These are phyloP conservation scores for Blastocystis sp. DNA, from an alignment of 352 stramenopile genomes.

Conservation along the genomic window DNA sequence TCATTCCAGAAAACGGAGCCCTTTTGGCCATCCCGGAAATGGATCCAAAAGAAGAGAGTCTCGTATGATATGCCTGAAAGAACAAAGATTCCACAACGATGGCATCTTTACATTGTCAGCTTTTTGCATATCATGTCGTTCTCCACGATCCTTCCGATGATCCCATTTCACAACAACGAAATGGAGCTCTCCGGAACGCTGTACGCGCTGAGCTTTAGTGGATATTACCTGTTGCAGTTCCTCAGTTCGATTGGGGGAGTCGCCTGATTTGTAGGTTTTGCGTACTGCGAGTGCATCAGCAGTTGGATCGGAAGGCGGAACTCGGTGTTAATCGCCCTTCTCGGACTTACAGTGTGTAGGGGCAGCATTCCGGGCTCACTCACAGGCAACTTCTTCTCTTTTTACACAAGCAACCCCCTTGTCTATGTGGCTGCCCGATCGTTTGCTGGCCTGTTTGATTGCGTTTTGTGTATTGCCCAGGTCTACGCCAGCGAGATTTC, in stretches of 20 bases:
- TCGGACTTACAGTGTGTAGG: constrained; percentile 18
- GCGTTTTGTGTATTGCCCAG: not conserved
- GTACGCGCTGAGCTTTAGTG: constrained; percentile 58
- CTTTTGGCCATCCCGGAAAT: no score
- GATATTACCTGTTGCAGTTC: constrained; percentile 52
- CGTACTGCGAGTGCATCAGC: not conserved
- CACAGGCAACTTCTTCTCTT: constrained; percentile 40
- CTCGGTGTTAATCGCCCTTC: not conserved
- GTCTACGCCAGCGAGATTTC: constrained; percentile 15
- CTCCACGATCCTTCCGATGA: constrained; percentile 38
- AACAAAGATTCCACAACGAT: constrained; percentile 8
- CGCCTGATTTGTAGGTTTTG: not conserved
- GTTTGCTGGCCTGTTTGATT: constrained; percentile 34
- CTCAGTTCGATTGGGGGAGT: not conserved
- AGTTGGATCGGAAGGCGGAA: not conserved
- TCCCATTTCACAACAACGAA: constrained; percentile 34
- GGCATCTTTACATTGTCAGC: constrained; percentile 29
- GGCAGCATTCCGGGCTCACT: not conserved
- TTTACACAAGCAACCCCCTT: not conserved
- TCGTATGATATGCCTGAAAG: not conserved
- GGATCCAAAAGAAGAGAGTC: not conserved
- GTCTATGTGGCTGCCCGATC: constrained; percentile 15
- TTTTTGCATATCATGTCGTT: constrained; percentile 58
- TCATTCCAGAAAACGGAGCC: no score
- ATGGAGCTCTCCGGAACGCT: not conserved